Base-by-base conservation (phyloP, 257 asterid species). In the Solanum chilense region DNA sequence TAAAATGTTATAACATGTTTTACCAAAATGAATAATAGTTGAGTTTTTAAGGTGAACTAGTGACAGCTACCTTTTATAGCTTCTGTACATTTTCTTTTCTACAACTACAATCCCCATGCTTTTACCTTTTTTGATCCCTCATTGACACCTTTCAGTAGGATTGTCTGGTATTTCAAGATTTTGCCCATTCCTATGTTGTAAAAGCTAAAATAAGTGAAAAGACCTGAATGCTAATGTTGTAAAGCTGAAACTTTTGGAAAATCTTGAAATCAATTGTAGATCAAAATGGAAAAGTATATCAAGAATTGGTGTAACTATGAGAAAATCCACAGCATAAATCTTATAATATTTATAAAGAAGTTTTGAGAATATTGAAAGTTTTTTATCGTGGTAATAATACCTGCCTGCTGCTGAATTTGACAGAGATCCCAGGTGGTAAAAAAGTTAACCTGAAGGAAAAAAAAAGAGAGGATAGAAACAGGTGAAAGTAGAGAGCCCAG, bases 101-200 rank as follows among this genome's bases (percentile, higher is more conserved):
- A 88, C 94, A 92, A 88, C 94, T 89, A 89, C 70, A 92, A 91
- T 91, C 92, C 92, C 94, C 90, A 94, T 92, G 88, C 86, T 90
- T 90, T 78, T 10, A 45, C 64, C 85, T 70, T 88, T 85, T 74
- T 89, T 33, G 73, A 15, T 70, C 64, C 76, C 70, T 60, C 39
- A 39, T 15, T 77, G 77, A 39, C 75, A 15, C 73, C 77, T 77
- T 84, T 87, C 81, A 86, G 73, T 66, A 47, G 69, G 89, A 69
- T 31, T 68, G n/a, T 47, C 58, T 87, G 41, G 37, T n/a, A 64
- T 70, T 71, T 70, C 60, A 81, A 56, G 74, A 47, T 47, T 76
- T 70, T 21, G 45, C 42, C 25, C 20, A 58, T 33, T 29, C 39
- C 12, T 76, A 56, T 60, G 15, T 15, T 69, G 29, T 33, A 2